Evolutionary conservation across 441 rosid species (phyloP).

Genomic region (Pelargonium australe): DNA sequence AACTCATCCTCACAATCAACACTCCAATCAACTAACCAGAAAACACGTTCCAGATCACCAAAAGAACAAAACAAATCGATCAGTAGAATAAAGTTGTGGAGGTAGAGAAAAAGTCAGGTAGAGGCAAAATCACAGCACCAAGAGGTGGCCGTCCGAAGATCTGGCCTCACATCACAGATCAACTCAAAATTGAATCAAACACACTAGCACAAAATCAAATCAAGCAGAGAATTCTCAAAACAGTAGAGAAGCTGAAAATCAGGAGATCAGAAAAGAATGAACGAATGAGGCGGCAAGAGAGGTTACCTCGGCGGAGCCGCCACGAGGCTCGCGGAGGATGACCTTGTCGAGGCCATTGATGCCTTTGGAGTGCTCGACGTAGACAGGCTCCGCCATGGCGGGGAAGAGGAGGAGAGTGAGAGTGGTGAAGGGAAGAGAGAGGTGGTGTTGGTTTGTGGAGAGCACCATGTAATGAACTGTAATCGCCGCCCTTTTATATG

Average conservation of each 20-base stretch:
- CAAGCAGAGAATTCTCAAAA: not conserved
- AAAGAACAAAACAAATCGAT: not conserved
- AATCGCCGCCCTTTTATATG: too few relatives aligned
- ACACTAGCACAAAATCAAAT: too few relatives aligned
- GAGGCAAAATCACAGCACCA: not conserved
- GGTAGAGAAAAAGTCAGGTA: not conserved
- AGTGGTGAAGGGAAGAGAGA: too few relatives aligned
- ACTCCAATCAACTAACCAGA: too few relatives aligned
- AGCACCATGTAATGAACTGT: too few relatives aligned
- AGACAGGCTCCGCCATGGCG: not conserved
- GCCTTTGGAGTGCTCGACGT: slow-evolving; percentile 43
- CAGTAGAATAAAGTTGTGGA: too few relatives aligned
- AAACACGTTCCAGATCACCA: too few relatives aligned
- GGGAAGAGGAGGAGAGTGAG: not conserved
- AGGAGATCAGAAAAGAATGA: not conserved
- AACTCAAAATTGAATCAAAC: too few relatives aligned
- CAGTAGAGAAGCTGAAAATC: not conserved
- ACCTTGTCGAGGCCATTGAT: slow-evolving; percentile 56
- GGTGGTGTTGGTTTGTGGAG: too few relatives aligned
- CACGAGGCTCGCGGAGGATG: slow-evolving; percentile 44
- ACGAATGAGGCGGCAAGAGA: not conserved
- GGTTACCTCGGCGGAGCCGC: slow-evolving; percentile 50
- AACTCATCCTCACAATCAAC: not conserved
- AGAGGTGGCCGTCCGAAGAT: not conserved
- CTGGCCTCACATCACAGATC: too few relatives aligned